These are phyloP conservation scores for Debaryomyces maramus DNA, from an alignment of 805 yeast genomes.

Conservation along the genomic window DNA sequence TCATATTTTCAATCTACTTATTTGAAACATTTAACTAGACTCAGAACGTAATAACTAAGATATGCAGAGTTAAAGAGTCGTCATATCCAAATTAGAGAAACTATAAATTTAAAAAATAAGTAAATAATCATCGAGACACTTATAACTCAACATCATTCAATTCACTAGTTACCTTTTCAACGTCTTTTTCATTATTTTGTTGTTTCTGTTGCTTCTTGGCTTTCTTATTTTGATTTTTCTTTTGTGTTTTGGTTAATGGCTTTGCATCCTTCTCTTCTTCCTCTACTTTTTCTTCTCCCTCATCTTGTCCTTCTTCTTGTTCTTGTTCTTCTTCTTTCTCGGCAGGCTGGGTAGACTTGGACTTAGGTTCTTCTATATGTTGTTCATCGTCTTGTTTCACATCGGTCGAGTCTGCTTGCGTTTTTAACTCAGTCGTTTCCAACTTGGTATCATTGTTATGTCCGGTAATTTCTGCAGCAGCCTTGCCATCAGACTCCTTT, in stretches of 20 bases:
- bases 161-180: background rate
- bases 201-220: conserved; percentile 1
- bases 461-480: background rate
- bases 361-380: background rate
- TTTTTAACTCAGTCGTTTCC: conserved; percentile 5
- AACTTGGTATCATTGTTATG: conserved; percentile 3
- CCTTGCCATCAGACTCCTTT: background rate
- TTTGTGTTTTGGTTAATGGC: background rate
- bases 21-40: background rate
- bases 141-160: conserved; percentile 9
- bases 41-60: too few species aligned
- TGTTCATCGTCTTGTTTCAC: background rate
- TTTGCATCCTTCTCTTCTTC: background rate
- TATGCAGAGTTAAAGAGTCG: too few species aligned
- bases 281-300: conserved; percentile 2
- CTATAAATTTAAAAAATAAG: too few species aligned
- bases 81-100: too few species aligned
- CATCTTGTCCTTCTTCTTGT: conserved; percentile 2
- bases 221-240: background rate
- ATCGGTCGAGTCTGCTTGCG: conserved; percentile 2
- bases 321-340: conserved; percentile 5
- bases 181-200: background rate
- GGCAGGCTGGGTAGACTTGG: background rate
- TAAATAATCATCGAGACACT: background rate
- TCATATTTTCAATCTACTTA: too few species aligned